A percentile compares a stretch with the other conserved stretches of the same genome.
Evolutionary conservation across 2,329 filamentous ascomycete species (phyloP).

Genomic region (Diaporthe amygdali): DNA sequence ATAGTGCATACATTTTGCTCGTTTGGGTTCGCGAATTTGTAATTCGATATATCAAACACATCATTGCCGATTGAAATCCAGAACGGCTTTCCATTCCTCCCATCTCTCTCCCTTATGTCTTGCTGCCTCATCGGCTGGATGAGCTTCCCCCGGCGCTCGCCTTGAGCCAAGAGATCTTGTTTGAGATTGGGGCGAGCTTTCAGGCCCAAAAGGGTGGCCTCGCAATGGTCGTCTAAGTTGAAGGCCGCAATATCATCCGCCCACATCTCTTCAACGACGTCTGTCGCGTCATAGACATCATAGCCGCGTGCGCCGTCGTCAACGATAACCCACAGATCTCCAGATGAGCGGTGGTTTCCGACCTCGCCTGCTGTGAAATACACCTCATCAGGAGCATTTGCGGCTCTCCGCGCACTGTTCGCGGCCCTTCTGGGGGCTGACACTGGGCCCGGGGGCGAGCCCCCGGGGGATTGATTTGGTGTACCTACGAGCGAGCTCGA

Average conservation of each 20-base stretch:
- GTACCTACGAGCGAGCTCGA: too few relatives aligned
- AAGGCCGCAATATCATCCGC: background rate
- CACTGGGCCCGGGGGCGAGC: too few relatives aligned
- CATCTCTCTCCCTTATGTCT: conserved; percentile 3
- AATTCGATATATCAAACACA: conserved; percentile 2
- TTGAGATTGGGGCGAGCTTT: background rate
- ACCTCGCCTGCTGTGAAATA: conserved; percentile 2
- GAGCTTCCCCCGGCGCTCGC: background rate
- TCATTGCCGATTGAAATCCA: conserved; percentile 10
- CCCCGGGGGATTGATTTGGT: background rate
- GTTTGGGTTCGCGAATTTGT: background rate
- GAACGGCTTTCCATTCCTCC: background rate
- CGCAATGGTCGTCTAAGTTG: background rate
- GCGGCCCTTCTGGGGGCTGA: background rate
- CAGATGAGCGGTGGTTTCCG: background rate
- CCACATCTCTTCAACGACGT: background rate
- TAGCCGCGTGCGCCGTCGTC: background rate
- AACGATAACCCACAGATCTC: background rate
- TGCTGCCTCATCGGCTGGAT: background rate
- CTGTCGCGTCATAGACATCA: conserved; percentile 11
- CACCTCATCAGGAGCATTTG: background rate
- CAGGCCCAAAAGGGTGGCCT: background rate
- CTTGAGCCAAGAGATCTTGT: background rate
- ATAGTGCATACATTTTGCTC: background rate
- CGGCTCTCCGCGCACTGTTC: background rate